phyloP scores from a whole-genome alignment of 805 yeast genomes.

The Candida easanensis region DNA sequence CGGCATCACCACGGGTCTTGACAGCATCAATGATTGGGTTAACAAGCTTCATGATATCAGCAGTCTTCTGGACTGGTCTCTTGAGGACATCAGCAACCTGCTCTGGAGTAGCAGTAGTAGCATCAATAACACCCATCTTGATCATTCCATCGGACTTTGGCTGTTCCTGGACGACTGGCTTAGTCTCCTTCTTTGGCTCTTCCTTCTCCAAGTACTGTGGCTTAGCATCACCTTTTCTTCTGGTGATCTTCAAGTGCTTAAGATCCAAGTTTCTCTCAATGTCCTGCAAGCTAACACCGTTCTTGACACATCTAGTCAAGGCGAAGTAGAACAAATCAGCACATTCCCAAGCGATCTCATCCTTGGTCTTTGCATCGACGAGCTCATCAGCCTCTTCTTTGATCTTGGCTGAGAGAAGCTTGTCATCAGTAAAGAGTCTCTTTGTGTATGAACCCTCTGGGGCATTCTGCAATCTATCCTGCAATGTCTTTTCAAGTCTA shows the following conservation, averaged over 20 bases:
- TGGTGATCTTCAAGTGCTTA: slow-evolving; percentile 81
- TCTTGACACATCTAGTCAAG: slow-evolving; percentile 65
- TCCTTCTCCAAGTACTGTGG: slow-evolving; percentile 55
- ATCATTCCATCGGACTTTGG: slow-evolving; percentile 25
- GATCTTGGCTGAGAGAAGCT: slow-evolving; percentile 78
- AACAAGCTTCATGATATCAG: slow-evolving; percentile 90
- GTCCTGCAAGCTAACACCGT: slow-evolving; percentile 77
- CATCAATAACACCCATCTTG: slow-evolving; percentile 39
- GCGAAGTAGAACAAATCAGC: slow-evolving; percentile 88
- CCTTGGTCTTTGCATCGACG: slow-evolving; percentile 69
- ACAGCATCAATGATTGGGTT: slow-evolving; percentile 85
- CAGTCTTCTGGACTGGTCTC: slow-evolving; percentile 94
- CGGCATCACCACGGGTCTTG: slow-evolving; percentile 75
- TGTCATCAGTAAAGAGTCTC: slow-evolving; percentile 77
- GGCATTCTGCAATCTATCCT: slow-evolving; percentile 60
- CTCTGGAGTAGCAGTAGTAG: slow-evolving; percentile 42
- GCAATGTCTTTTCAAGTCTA: slow-evolving; percentile 64
- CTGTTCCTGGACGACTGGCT: slow-evolving; percentile 20
- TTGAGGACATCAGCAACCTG: slow-evolving; percentile 63
- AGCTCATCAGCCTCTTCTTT: slow-evolving; percentile 96
- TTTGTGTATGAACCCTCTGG: slow-evolving; percentile 95
- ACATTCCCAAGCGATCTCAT: slow-evolving; percentile 92
- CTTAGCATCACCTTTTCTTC: slow-evolving; percentile 96
- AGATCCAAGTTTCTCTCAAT: slow-evolving; percentile 81
- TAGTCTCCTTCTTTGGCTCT: slow-evolving; percentile 23